phyloP scores from a whole-genome alignment of 2,329 filamentous ascomycete genomes.

The Sporothrix phasma region DNA sequence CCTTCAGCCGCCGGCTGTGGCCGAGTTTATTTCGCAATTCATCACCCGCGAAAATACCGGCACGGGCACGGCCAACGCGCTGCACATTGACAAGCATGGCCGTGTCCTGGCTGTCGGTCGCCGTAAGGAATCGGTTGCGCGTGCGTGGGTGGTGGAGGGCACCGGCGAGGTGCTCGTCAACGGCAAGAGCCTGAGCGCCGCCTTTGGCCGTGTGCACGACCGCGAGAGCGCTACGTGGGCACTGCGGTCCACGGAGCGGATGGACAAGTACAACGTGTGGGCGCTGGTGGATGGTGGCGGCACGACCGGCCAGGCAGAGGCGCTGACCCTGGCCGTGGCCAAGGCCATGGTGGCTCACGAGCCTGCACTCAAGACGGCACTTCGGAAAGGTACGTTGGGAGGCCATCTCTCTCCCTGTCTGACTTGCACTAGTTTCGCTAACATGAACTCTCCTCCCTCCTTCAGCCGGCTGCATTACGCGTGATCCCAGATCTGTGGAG shows the following conservation, averaged over 20 bases:
- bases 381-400: constrained; percentile 65
- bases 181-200: constrained; percentile 70
- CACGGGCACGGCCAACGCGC: constrained; percentile 51
- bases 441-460: constrained; percentile 12
- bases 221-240: constrained; percentile 92
- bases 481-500: constrained; percentile 85
- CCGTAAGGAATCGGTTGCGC: constrained; percentile 78
- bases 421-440: constrained; percentile 10
- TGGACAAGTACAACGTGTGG: constrained; percentile 98
- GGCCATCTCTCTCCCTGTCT: neutral
- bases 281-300: constrained; percentile 76
- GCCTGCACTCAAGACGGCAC: constrained; percentile 75
- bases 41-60: constrained; percentile 60
- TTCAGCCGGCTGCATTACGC: constrained; percentile 81
- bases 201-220: constrained; percentile 83
- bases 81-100: constrained; percentile 64
- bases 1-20: constrained; percentile 62
- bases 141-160: constrained; percentile 83
- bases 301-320: constrained; percentile 90
- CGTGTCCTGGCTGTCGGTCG: constrained; percentile 70
- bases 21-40: constrained; percentile 55
- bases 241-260: constrained; percentile 65
- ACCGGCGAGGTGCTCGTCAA: constrained; percentile 86
- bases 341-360: constrained; percentile 87
- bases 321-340: constrained; percentile 78